These are phyloP conservation scores for Hanseniaspora hatyaiensis DNA, from an alignment of 805 yeast genomes.

Conservation along the genomic window DNA sequence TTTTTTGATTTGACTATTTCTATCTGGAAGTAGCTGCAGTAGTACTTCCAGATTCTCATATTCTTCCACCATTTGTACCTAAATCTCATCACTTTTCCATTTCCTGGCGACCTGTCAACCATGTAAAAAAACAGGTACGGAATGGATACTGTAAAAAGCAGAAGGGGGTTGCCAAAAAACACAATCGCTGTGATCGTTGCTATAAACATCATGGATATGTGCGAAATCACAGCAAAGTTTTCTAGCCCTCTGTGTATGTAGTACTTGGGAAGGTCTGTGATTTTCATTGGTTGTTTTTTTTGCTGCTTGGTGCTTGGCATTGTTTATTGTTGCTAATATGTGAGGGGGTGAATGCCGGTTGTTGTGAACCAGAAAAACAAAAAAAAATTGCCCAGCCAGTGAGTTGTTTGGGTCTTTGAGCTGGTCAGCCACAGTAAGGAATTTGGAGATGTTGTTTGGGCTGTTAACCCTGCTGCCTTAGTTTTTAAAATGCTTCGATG, in stretches of 20 bases:
- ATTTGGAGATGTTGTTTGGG: too few relatives aligned
- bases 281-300: neutral
- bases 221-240: constrained; percentile 61
- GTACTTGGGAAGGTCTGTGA: constrained; percentile 33
- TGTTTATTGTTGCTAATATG: too few relatives aligned
- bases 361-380: too few relatives aligned
- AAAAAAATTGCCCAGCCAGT: too few relatives aligned
- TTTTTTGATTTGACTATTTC: constrained; percentile 53
- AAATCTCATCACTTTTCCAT: constrained; percentile 56
- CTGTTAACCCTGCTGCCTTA: too few relatives aligned
- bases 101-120: constrained; percentile 56
- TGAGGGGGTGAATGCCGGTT: too few relatives aligned
- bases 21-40: constrained; percentile 72
- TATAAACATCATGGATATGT: constrained; percentile 56
- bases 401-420: too few relatives aligned
- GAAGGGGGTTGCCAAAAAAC: constrained; percentile 41
- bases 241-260: constrained; percentile 45
- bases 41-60: constrained; percentile 53
- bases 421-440: too few relatives aligned
- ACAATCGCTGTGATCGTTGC: constrained; percentile 45
- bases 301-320: neutral
- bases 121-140: constrained; percentile 53
- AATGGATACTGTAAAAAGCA: constrained; percentile 48
- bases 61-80: constrained; percentile 47
- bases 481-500: too few relatives aligned